phyloP scores from a whole-genome alignment of 371 early-diverging fungal species.

The Sanchytrium tribonematis region DNA sequence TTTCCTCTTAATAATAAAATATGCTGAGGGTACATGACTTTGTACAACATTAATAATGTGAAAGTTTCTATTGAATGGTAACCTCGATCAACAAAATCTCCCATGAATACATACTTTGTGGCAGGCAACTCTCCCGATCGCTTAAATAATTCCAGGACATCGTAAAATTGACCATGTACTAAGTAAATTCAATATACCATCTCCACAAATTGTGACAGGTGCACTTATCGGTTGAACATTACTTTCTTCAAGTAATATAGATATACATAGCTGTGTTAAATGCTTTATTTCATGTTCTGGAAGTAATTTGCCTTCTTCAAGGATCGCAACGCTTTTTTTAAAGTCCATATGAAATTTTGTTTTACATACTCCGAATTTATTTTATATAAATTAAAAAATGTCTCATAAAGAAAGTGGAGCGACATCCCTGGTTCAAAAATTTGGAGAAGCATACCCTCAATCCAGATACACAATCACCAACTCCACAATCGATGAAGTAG shows the following conservation, averaged over 20 bases:
- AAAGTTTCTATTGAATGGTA: conserved; percentile 97
- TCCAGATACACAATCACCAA: too few relatives aligned
- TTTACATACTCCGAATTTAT: too few relatives aligned
- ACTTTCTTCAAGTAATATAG: conserved; percentile 64
- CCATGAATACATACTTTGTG: conserved; percentile 97
- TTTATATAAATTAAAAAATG: too few relatives aligned
- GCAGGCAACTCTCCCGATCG: conserved; percentile 92
- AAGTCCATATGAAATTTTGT: neutral
- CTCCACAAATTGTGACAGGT: conserved; percentile 97
- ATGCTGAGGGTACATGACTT: conserved; percentile 78
- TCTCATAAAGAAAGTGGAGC: too few relatives aligned
- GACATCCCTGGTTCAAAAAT: too few relatives aligned
- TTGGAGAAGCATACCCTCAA: too few relatives aligned
- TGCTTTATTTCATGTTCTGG: neutral
- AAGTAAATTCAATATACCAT: conserved; percentile 12
- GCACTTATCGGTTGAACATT: conserved; percentile 81
- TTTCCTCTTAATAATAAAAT: conserved; percentile 96
- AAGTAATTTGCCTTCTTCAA: neutral
- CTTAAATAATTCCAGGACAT: conserved; percentile 73
- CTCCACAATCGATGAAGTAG: too few relatives aligned
- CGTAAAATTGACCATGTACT: conserved; percentile 98
- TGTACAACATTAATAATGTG: conserved; percentile 74
- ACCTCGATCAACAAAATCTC: conserved; percentile 99
- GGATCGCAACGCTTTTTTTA: neutral
- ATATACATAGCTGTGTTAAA: neutral